Conservation (phyloP, 2,329 filamentous ascomycete species). For the Monosporascus sp. region DNA sequence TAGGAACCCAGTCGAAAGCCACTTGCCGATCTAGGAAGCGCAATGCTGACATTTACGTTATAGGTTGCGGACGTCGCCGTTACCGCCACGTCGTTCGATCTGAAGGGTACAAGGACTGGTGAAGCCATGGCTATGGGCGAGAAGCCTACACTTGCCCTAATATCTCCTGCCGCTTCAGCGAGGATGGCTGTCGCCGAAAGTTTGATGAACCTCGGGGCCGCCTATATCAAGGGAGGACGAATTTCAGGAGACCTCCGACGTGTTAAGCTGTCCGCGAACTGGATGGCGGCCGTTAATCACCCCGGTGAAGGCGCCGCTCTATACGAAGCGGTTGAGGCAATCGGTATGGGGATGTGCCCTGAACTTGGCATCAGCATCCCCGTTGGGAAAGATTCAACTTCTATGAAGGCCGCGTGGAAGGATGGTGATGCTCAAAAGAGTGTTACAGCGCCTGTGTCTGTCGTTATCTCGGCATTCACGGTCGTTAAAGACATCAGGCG, state of each 20-base stretch:
- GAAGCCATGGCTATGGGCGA: constrained; percentile 80
- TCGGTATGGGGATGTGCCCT: constrained; percentile 88
- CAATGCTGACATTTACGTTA: too few relatives aligned
- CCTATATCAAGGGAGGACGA: constrained; percentile 40
- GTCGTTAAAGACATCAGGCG: constrained; percentile 75
- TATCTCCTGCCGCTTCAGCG: constrained; percentile 83
- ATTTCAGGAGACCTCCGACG: constrained; percentile 63
- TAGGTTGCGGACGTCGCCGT: constrained; percentile 81
- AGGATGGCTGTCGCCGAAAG: constrained; percentile 95
- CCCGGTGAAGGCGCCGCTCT: constrained; percentile 87
- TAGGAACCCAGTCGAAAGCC: too few relatives aligned
- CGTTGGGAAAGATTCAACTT: constrained; percentile 96
- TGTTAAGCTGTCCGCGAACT: constrained; percentile 90
- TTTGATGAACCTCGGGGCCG: constrained; percentile 83
- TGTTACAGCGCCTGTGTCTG: constrained; percentile 85
- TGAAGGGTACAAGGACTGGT: constrained; percentile 63
- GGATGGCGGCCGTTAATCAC: constrained; percentile 97
- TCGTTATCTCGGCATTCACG: constrained; percentile 87
- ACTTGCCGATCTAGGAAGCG: too few relatives aligned
- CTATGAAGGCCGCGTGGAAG: constrained; percentile 97
- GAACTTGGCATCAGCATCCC: constrained; percentile 88
- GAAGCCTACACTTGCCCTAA: constrained; percentile 63
- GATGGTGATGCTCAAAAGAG: constrained; percentile 67
- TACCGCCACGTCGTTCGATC: constrained; percentile 72
- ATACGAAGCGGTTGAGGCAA: constrained; percentile 89